Conservation (phyloP, 2,329 filamentous ascomycete genomes). For the Aspergillus aculeatinus region DNA sequence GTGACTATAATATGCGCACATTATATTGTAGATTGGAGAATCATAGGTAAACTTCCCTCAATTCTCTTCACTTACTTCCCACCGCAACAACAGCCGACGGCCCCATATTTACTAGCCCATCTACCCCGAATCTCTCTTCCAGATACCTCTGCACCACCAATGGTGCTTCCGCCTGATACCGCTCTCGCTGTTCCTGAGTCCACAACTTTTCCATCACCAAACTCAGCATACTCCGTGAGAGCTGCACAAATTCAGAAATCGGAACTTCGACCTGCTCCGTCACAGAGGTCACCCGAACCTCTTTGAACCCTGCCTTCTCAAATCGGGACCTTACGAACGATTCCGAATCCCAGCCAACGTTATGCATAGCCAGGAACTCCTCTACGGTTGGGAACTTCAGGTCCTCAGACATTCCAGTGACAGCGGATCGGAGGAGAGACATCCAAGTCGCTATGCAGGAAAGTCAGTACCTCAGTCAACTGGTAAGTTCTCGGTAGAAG, state of each 20-base stretch:
- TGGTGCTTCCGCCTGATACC: conserved; percentile 20
- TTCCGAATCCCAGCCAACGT: conserved; percentile 27
- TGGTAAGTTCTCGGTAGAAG: not conserved
- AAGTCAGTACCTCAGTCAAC: not conserved
- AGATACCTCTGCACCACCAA: conserved; percentile 26
- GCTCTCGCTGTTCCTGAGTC: conserved; percentile 28
- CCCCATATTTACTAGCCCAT: conserved; percentile 23
- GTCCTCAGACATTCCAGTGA: conserved; percentile 26
- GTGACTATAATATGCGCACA: not conserved
- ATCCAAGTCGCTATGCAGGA: conserved; percentile 27
- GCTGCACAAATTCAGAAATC: conserved; percentile 22
- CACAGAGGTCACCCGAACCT: conserved; percentile 23
- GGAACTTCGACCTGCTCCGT: conserved; percentile 14
- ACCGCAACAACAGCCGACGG: conserved; percentile 33
- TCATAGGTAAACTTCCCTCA: not conserved
- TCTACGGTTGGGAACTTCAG: conserved; percentile 26
- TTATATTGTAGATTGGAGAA: not conserved
- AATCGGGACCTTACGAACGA: conserved; percentile 23
- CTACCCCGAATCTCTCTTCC: conserved; percentile 24
- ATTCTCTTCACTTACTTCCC: conserved; percentile 23
- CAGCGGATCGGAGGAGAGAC: conserved; percentile 23
- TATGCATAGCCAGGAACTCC: conserved; percentile 20
- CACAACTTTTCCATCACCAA: conserved; percentile 28
- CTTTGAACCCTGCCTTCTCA: conserved; percentile 23
- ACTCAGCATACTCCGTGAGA: conserved; percentile 23